These are phyloP conservation scores for Russula foetens DNA, from an alignment of 768 basidiomycete genomes.

Conservation along the genomic window DNA sequence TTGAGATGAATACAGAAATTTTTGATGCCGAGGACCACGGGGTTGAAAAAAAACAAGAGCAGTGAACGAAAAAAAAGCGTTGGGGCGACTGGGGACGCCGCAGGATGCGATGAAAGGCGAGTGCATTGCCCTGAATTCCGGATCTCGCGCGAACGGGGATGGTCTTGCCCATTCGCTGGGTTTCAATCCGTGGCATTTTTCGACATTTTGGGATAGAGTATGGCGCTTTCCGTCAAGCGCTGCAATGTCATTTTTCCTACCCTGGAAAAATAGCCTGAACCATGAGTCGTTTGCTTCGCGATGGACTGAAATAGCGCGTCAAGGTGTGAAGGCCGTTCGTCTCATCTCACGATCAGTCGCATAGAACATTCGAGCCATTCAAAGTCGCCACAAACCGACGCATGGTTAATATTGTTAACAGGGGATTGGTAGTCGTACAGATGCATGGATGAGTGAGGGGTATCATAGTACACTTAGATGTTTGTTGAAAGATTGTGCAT, in stretches of 20 bases:
- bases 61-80: background rate
- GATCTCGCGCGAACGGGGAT: background rate
- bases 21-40: background rate
- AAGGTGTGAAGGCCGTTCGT: background rate
- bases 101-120: background rate
- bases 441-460: conserved; percentile 22
- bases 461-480: conserved; percentile 20
- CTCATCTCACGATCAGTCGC: background rate
- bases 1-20: background rate
- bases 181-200: background rate
- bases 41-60: background rate
- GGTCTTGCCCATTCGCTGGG: background rate
- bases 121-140: background rate
- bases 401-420: conserved; percentile 17
- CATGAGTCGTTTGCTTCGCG: background rate
- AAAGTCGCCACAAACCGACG: conserved; percentile 1
- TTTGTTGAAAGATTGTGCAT: conserved; percentile 16
- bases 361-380: background rate
- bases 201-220: background rate
- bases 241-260: background rate
- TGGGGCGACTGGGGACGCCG: background rate
- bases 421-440: conserved; percentile 20
- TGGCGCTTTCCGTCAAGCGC: background rate
- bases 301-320: background rate
- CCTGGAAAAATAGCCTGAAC: no score